Conservation (phyloP, 345 rosid genomes). For the Corchorus capsularis region DNA sequence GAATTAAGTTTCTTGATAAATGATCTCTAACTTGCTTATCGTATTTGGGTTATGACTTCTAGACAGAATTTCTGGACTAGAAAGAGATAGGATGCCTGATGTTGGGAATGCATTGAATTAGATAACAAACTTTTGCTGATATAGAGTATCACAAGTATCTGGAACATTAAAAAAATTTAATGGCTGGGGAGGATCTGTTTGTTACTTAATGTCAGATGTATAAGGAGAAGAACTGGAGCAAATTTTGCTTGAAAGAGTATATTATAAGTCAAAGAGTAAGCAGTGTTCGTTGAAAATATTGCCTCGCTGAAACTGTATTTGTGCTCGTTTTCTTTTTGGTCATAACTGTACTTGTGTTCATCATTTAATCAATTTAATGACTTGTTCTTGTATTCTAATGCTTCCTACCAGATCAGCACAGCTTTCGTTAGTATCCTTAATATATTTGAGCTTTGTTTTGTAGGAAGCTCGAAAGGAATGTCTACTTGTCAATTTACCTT, state of each 20-base stretch:
- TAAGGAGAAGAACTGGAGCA: background rate
- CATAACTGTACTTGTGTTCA: background rate
- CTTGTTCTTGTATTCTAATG: slow-evolving; percentile 13
- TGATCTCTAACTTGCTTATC: background rate
- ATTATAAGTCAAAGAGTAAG: background rate
- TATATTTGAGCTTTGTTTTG: slow-evolving; percentile 7
- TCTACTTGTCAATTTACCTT: slow-evolving; percentile 83
- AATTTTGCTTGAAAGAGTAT: background rate
- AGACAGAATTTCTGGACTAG: background rate
- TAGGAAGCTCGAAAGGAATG: slow-evolving; percentile 85
- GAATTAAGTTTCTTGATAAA: background rate
- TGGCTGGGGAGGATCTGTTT: background rate
- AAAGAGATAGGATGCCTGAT: background rate
- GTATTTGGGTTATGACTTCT: background rate
- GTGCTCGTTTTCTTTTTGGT: no score
- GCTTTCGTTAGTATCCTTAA: background rate
- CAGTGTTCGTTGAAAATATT: background rate
- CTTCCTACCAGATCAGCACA: background rate
- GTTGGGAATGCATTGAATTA: background rate
- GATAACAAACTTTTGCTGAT: background rate
- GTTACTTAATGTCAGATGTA: background rate
- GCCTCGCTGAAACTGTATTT: background rate
- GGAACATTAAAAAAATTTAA: background rate
- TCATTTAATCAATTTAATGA: background rate
- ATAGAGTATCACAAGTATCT: background rate